Percentiles rank a stretch among this genome's conserved stretches.
phyloP scores from a whole-genome alignment of 805 yeast genomes.

The Kockiozyma suomiensis region DNA sequence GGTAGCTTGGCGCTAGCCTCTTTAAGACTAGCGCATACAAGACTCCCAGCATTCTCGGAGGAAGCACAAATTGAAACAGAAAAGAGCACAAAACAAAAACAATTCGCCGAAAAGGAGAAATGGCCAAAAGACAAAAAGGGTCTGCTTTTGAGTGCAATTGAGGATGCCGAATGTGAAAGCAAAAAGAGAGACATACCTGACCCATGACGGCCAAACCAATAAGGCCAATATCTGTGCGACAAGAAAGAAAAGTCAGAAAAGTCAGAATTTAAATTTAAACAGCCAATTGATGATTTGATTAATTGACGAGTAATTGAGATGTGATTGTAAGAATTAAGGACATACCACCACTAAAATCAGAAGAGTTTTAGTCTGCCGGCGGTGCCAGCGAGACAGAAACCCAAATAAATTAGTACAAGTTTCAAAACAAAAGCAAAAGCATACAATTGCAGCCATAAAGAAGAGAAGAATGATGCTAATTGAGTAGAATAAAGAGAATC shows the following conservation, averaged over 20 bases:
- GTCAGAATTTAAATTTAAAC: slow-evolving; percentile 7
- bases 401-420: slow-evolving; percentile 6
- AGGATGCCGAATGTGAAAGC: not conserved
- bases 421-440: not conserved
- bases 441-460: too few relatives aligned
- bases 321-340: not conserved
- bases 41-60: not conserved
- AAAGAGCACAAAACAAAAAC: not conserved
- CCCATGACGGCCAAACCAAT: slow-evolving; percentile 99
- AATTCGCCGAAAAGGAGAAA: not conserved
- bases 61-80: not conserved
- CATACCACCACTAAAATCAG: slow-evolving; percentile 31
- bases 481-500: too few relatives aligned
- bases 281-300: too few relatives aligned
- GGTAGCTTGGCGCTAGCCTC: not conserved
- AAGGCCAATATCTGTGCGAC: slow-evolving; percentile 98
- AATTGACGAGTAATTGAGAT: not conserved
- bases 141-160: not conserved
- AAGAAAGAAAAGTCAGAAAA: slow-evolving; percentile 33
- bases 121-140: not conserved
- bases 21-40: slow-evolving; percentile 9
- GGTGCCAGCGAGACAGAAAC: slow-evolving; percentile 22
- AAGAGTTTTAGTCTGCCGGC: slow-evolving; percentile 23
- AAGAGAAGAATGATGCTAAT: not conserved
- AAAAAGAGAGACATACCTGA: slow-evolving; percentile 48